phyloP scores from a whole-genome alignment of 176 grass and related monocot genomes.

The Hordeum vulgare region MorexV3_pseudomolecules_assembly NC_058520.1:555728490-555728989 shows the following conservation, averaged over 20 bases:
- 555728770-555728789: neutral
- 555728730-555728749: neutral
- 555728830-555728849: constrained; percentile 11
- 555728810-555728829: neutral
- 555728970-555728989: neutral
- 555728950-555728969: neutral
- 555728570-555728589: neutral
- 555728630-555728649: neutral
- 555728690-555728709: neutral
- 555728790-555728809: neutral
- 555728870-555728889: neutral
- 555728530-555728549: neutral
- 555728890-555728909: neutral
- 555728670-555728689: neutral
- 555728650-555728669: neutral
- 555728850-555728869: neutral
- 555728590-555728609: neutral
- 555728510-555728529: neutral
- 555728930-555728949: constrained; percentile 31
- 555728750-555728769: neutral
- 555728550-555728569: neutral
- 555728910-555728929: neutral
- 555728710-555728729: neutral
- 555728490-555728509: constrained; percentile 15
- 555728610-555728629: neutral